Conservation (phyloP, 371 early-diverging fungal genomes). For the Mucor mucedo region DNA sequence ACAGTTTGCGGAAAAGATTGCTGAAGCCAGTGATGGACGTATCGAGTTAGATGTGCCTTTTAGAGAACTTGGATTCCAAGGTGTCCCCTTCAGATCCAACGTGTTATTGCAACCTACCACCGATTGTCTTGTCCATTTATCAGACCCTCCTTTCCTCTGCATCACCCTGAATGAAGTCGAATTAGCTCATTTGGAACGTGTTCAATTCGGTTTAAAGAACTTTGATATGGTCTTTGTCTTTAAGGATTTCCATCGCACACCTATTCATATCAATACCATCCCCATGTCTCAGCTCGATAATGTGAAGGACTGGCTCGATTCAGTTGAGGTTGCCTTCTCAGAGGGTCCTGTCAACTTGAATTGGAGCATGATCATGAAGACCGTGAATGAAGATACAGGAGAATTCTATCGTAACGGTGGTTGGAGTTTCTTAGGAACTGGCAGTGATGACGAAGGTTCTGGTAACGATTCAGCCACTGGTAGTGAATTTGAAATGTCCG, state of each 20-base stretch:
- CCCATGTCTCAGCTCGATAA: constrained; percentile 94
- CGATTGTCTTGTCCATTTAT: constrained; percentile 96
- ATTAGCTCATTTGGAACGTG: constrained; percentile 98
- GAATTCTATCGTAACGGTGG: constrained; percentile 97
- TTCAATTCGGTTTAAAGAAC: constrained; percentile 97
- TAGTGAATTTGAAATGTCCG: constrained; percentile 66
- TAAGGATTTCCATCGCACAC: constrained; percentile 91
- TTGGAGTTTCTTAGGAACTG: constrained; percentile 91
- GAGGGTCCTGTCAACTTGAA: constrained; percentile 98
- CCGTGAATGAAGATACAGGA: constrained; percentile 95
- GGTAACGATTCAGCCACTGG: constrained; percentile 62
- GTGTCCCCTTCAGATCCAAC: constrained; percentile 95
- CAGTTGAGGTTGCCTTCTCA: constrained; percentile 94
- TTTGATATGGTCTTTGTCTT: constrained; percentile 99
- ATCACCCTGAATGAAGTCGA: constrained; percentile 96
- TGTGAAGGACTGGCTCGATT: constrained; percentile 99
- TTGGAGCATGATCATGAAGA: constrained; percentile 99
- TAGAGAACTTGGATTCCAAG: constrained; percentile 95
- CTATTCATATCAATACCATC: constrained; percentile 97
- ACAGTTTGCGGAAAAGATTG: constrained; percentile 91
- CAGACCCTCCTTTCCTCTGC: constrained; percentile 96
- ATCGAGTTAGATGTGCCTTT: constrained; percentile 95
- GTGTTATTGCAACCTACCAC: constrained; percentile 97
- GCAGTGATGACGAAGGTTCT: constrained; percentile 61
- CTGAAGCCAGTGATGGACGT: constrained; percentile 80